Percentiles rank a stretch among this genome's conserved stretches.
phyloP scores from a whole-genome alignment of 2,329 filamentous ascomycete genomes.

The Trichothecium roseum region DNA sequence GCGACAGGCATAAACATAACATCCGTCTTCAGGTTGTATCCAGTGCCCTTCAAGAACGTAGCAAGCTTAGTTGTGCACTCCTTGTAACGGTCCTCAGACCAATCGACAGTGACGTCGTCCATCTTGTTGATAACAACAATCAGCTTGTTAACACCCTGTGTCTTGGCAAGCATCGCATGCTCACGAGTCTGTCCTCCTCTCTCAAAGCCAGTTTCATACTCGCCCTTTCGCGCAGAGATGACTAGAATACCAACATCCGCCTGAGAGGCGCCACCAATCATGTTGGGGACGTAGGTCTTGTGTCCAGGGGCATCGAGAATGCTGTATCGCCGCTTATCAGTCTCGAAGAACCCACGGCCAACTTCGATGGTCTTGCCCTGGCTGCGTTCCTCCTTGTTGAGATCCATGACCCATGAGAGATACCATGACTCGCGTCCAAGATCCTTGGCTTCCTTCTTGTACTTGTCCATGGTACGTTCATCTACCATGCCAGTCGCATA shows the following conservation, averaged over 20 bases:
- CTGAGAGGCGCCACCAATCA: slow-evolving; percentile 93
- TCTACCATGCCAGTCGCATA: slow-evolving; percentile 99
- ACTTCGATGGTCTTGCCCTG: slow-evolving; percentile 99
- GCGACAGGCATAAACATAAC: slow-evolving; percentile 95
- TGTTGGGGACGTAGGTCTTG: slow-evolving; percentile 96
- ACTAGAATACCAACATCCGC: slow-evolving; percentile 92
- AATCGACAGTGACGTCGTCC: slow-evolving; percentile 94
- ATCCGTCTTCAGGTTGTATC: slow-evolving; percentile 90
- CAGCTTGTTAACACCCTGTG: slow-evolving; percentile 94
- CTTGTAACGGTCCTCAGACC: slow-evolving; percentile 85
- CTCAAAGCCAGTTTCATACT: slow-evolving; percentile 98
- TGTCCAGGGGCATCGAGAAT: slow-evolving; percentile 95
- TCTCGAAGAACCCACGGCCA: slow-evolving; percentile 92
- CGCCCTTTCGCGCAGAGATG: slow-evolving; percentile 92
- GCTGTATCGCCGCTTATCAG: slow-evolving; percentile 89
- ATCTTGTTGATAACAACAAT: slow-evolving; percentile 98
- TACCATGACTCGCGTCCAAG: slow-evolving; percentile 97
- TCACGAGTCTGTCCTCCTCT: slow-evolving; percentile 92
- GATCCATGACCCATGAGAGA: slow-evolving; percentile 92
- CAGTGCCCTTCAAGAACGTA: slow-evolving; percentile 81
- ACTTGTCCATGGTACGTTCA: slow-evolving; percentile 95
- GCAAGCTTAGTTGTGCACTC: slow-evolving; percentile 87
- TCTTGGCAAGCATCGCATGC: slow-evolving; percentile 96
- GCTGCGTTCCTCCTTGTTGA: slow-evolving; percentile 90
- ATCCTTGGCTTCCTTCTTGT: slow-evolving; percentile 93